Conservation (phyloP, 179 eudicot species). For the Spinacia oleracea region DNA sequence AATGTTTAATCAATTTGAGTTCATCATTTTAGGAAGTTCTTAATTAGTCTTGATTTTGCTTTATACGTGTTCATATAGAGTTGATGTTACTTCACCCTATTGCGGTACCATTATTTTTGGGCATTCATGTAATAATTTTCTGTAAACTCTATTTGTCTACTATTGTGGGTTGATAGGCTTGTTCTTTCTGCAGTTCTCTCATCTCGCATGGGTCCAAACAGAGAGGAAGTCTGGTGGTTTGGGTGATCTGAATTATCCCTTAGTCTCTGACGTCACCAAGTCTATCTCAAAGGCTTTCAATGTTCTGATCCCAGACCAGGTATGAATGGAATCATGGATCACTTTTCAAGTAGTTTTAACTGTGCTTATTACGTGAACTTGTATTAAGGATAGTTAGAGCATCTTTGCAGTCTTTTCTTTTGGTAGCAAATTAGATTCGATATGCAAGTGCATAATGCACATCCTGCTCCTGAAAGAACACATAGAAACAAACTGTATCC, state of each 20-base stretch:
- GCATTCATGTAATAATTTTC: background rate
- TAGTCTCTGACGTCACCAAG: slow-evolving; percentile 88
- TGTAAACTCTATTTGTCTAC: background rate
- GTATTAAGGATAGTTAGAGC: background rate
- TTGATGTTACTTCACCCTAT: background rate
- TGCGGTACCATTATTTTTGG: background rate
- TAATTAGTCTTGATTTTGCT: background rate
- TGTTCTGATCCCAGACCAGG: slow-evolving; percentile 90
- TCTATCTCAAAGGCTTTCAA: slow-evolving; percentile 72
- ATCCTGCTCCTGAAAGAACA: no score
- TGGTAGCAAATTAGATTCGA: background rate
- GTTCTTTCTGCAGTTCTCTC: slow-evolving; percentile 69
- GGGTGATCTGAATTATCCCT: slow-evolving; percentile 86
- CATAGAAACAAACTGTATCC: no score
- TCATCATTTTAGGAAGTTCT: background rate
- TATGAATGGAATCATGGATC: slow-evolving; percentile 31
- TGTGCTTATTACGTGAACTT: background rate
- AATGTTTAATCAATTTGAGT: background rate
- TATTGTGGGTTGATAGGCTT: slow-evolving; percentile 1
- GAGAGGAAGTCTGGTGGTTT: slow-evolving; percentile 96
- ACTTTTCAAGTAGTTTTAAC: background rate
- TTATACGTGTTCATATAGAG: background rate
- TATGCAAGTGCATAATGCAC: no score
- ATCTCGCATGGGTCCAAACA: slow-evolving; percentile 98
- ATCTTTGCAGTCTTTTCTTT: background rate